Evolutionary conservation across 2,329 filamentous ascomycete species (phyloP).

Genomic region (Epichloe sp.): DNA sequence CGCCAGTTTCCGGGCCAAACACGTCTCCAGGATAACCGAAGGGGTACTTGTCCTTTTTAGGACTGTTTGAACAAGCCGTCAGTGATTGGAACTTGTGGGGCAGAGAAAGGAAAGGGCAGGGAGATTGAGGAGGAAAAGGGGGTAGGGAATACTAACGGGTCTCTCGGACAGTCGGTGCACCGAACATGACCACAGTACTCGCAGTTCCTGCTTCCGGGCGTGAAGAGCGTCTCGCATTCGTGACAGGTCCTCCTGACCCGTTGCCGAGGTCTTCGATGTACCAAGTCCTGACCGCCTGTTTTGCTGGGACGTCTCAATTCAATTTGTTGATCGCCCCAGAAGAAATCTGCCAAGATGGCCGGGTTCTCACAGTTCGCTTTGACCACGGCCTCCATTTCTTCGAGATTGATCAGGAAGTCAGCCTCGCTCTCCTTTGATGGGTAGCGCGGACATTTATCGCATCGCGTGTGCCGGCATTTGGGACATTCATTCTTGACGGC

Average conservation of each 20-base stretch:
- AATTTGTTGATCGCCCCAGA: slow-evolving; percentile 32
- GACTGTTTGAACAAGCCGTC: slow-evolving; percentile 23
- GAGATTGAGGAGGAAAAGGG: too few relatives aligned
- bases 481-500: slow-evolving; percentile 59
- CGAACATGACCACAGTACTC: slow-evolving; percentile 55
- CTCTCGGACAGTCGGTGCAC: slow-evolving; percentile 69
- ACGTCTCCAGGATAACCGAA: slow-evolving; percentile 57
- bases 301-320: slow-evolving; percentile 51
- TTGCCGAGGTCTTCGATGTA: slow-evolving; percentile 59
- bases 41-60: slow-evolving; percentile 59
- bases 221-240: slow-evolving; percentile 53
- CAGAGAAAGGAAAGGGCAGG: neutral
- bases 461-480: slow-evolving; percentile 67
- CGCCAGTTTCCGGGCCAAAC: slow-evolving; percentile 36
- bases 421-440: slow-evolving; percentile 52
- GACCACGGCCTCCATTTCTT: slow-evolving; percentile 33
- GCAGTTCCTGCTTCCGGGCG: slow-evolving; percentile 47
- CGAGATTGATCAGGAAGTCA: slow-evolving; percentile 38
- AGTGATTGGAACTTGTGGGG: neutral
- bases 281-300: slow-evolving; percentile 55
- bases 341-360: slow-evolving; percentile 36
- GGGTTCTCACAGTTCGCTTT: slow-evolving; percentile 46
- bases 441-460: slow-evolving; percentile 65
- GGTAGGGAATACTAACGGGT: slow-evolving; percentile 48
- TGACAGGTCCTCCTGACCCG: slow-evolving; percentile 67